These are phyloP conservation scores for Yamagishiella unicocca DNA, from an alignment of 139 green algal species.

Conservation along the genomic window DNA sequence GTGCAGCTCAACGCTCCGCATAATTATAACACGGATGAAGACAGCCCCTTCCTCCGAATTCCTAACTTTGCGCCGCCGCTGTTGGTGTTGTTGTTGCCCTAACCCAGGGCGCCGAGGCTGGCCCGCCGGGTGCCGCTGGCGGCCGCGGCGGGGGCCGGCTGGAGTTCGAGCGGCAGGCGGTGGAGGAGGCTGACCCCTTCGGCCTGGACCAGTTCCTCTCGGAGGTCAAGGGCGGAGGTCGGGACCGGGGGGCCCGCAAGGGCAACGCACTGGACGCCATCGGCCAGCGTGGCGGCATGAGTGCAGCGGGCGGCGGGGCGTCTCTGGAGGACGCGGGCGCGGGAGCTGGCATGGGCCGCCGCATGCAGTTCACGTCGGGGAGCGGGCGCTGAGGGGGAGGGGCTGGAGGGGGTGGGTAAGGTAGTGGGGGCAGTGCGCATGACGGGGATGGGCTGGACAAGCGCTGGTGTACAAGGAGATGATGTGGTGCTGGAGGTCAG, in stretches of 20 bases:
- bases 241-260: constrained; percentile 45
- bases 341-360: constrained; percentile 47
- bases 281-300: constrained; percentile 77
- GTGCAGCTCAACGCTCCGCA: too few relatives aligned
- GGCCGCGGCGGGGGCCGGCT: constrained; percentile 60
- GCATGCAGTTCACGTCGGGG: constrained; percentile 62
- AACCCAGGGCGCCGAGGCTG: constrained; percentile 31
- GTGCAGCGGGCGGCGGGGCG: constrained; percentile 75
- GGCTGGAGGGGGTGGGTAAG: neutral
- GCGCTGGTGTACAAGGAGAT: neutral
- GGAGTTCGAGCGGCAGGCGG: constrained; percentile 90
- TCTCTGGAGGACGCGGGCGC: constrained; percentile 66
- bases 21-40: too few relatives aligned
- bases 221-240: constrained; percentile 73
- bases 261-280: constrained; percentile 72
- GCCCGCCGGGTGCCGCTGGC: constrained; percentile 49
- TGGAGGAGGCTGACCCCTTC: constrained; percentile 94
- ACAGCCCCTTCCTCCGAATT: too few relatives aligned
- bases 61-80: too few relatives aligned
- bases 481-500: neutral
- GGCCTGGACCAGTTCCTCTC: constrained; percentile 93
- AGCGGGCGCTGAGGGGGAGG: constrained; percentile 1
- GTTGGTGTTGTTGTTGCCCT: too few relatives aligned
- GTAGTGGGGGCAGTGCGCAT: too few relatives aligned
- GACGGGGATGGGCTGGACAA: too few relatives aligned